Percentiles rank a stretch among this genome's conserved stretches.
These are phyloP conservation scores for Aspergillus sparsus DNA, from an alignment of 495 filamentous ascomycete genomes.

Conservation along the genomic window DNA sequence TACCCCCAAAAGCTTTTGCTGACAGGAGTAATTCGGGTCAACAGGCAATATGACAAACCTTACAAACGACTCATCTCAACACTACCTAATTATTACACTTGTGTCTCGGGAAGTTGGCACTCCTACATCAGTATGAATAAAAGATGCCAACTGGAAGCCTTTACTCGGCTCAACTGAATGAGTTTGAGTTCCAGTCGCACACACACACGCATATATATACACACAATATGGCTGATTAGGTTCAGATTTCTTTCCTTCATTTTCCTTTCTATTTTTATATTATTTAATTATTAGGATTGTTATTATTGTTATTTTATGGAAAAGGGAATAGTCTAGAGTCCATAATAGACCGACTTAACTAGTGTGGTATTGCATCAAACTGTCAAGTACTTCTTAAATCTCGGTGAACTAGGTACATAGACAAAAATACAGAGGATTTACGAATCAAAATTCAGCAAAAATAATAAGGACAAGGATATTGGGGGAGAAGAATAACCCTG, in stretches of 20 bases:
- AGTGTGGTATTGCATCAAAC: background rate
- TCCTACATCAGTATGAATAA: constrained; percentile 6
- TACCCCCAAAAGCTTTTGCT: constrained; percentile 4
- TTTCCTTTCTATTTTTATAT: too few relatives aligned
- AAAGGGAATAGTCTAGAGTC: background rate
- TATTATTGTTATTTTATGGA: background rate
- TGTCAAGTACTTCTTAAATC: background rate
- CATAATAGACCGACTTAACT: too few relatives aligned
- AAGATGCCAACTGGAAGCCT: constrained; percentile 2
- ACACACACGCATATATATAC: too few relatives aligned
- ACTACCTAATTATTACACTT: constrained; percentile 13
- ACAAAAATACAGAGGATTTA: background rate
- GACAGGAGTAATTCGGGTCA: constrained; percentile 11
- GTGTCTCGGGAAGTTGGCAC: constrained; percentile 24
- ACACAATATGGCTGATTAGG: too few relatives aligned
- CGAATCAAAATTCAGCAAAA: background rate
- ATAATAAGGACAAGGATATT: constrained; percentile 4
- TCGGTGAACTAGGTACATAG: background rate
- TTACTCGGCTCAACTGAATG: constrained; percentile 14
- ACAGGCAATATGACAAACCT: constrained; percentile 4
- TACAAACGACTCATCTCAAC: constrained; percentile 24
- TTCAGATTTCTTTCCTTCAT: too few relatives aligned
- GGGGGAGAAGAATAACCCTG: background rate
- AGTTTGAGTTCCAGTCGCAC: background rate
- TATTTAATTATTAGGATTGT: too few relatives aligned